phyloP scores from a whole-genome alignment of 2,329 filamentous ascomycete genomes.

The Cadophora malorum region DNA sequence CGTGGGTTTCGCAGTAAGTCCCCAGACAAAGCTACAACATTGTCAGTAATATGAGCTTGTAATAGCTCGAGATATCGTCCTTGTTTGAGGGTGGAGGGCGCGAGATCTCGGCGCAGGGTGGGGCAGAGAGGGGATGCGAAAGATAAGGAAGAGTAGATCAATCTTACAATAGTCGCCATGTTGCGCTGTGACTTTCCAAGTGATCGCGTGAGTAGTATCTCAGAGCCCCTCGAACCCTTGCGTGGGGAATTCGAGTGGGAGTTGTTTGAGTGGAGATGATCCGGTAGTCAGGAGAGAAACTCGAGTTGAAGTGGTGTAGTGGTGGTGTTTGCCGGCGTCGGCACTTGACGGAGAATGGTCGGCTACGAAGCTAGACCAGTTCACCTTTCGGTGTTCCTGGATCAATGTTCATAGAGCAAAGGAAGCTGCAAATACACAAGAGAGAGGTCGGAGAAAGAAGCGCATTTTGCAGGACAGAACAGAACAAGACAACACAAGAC shows the following conservation, averaged over 20 bases:
- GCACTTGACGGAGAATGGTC: background rate
- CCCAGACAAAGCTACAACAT: conserved; percentile 66
- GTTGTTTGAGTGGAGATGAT: conserved; percentile 1
- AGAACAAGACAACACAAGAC: background rate
- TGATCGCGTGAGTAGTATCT: background rate
- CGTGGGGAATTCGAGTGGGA: background rate
- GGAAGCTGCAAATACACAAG: background rate
- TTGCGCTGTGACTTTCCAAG: background rate
- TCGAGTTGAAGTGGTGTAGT: background rate
- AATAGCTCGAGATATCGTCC: conserved; percentile 9
- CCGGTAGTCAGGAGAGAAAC: background rate
- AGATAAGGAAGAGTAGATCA: conserved; percentile 10
- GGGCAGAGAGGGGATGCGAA: conserved; percentile 29
- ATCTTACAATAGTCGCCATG: conserved; percentile 45
- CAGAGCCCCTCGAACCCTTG: conserved; percentile 8
- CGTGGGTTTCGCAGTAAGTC: conserved; percentile 74
- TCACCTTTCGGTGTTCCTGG: background rate
- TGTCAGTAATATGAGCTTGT: conserved; percentile 31
- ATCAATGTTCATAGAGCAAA: background rate
- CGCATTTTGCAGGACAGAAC: background rate
- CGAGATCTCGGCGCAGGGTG: conserved; percentile 25
- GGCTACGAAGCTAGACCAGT: background rate
- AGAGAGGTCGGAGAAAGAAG: background rate
- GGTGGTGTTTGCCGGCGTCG: conserved; percentile 6
- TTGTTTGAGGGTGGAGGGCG: conserved; percentile 29